Base-by-base conservation (phyloP, 495 filamentous ascomycete species). In the Trichoderma virens region DNA sequence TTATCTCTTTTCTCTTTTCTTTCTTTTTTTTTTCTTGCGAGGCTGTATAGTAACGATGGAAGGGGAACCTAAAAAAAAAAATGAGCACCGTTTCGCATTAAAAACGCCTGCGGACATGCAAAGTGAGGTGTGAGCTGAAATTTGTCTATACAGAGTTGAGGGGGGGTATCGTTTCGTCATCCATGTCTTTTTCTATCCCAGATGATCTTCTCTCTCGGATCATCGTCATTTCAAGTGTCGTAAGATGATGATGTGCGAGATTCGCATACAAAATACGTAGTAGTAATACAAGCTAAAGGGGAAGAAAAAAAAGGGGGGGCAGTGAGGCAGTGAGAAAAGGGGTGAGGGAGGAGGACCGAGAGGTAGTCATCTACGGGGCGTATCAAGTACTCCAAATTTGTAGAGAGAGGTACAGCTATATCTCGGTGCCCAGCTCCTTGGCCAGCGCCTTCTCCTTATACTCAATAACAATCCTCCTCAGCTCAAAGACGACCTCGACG, bases 401-500 rank as follows among this genome's bases (percentile, higher is more conserved):
- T 14, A 23, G 23, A 28, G 8, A 20, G 3, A n/a, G 5, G 2
- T 23, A 7, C n/a, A 18, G 38, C n/a, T 34, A 61, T 7, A 47
- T 8, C 43, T n/a, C 61, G 28, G 34, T 16, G 13, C 43, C 25
- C 31, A 23, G 43, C 41, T 51, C 63, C n/a, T 14, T 38, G 34
- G 51, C 71, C 30, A 16, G 9, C 25, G 32, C 39, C 41, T 62
- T 59, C 20, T 32, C 54, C 38, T 34, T 63, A 23, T 41, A 65
- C 69, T 83, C 81, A 64, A 78, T 78, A 66, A 78, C 83, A 27
- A 82, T 69, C 61, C 77, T 74, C 61, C 82, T 71, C 64, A 85
- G 69, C 69, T 79, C 82, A 69, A 85, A 91, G 13, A 87, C 69
- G 23, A 97, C 92, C 75, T 98, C 94, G 43, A 98, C 88, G 0